These are phyloP conservation scores for Triticum monococcum DNA, from an alignment of 176 grass and related monocot genomes.

Conservation along the genomic window DNA sequence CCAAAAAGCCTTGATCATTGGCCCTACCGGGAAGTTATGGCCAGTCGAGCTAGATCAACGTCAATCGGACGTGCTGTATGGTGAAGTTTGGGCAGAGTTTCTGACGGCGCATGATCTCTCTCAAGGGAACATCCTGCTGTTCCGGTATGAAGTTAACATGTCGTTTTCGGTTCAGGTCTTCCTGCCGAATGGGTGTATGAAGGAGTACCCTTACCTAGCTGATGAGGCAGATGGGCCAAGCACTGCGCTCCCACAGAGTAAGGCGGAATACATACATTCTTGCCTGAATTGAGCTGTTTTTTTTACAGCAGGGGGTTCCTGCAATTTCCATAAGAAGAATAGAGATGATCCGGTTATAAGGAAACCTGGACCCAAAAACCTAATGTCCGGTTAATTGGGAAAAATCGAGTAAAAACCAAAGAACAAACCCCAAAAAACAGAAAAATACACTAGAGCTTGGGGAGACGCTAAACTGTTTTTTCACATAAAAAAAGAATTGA, in stretches of 20 bases:
- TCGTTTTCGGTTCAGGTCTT: constrained; percentile 20
- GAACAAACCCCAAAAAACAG: too few species aligned
- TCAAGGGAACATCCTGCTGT: constrained; percentile 21
- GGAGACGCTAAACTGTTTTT: too few species aligned
- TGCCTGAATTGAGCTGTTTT: background rate
- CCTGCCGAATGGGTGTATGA: constrained; percentile 2
- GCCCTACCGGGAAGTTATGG: constrained; percentile 27
- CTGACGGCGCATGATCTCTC: constrained; percentile 21
- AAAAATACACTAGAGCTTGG: too few species aligned
- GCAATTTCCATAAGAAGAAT: too few species aligned
- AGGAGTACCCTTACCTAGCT: constrained; percentile 10
- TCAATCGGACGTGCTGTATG: background rate
- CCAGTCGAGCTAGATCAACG: background rate
- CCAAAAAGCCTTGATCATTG: constrained; percentile 7
- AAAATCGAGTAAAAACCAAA: too few species aligned
- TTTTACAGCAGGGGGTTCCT: too few species aligned
- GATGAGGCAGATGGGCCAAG: background rate
- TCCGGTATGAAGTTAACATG: constrained; percentile 40
- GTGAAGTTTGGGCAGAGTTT: constrained; percentile 22
- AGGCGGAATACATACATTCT: background rate
- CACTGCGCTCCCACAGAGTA: background rate
- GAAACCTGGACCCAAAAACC: too few species aligned
- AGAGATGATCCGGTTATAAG: too few species aligned
- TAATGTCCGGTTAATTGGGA: too few species aligned
- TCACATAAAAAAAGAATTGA: background rate